Base-by-base conservation (phyloP, 2,329 filamentous ascomycete genomes). In the Periconia macrospinosa region DNA sequence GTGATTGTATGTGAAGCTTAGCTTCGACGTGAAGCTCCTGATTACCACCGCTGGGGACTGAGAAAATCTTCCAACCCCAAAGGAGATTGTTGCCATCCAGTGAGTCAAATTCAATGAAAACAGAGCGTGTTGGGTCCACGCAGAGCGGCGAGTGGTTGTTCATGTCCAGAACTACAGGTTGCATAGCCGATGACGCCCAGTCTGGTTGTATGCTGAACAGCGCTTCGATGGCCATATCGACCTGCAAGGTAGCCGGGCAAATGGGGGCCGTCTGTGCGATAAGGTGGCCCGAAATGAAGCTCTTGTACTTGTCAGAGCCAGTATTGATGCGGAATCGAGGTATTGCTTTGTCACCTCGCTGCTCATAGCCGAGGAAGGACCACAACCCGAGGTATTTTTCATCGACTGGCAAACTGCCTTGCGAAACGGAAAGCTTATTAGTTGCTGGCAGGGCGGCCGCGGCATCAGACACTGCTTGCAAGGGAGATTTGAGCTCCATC, bases 311-410 rank as follows among this genome's bases (percentile, higher is more conserved):
- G 0, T 68, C 49, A 0, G 56, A 65, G 2, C 37, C 51, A 0
- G 76, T 78, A 55, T 79, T 77, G 63, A 82, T 66, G 0, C 68
- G 68, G 69, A 81, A 81, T 0, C 70, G 64, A n/a, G n/a, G n/a
- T n/a, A n/a, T n/a, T n/a, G n/a, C n/a, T n/a, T n/a, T n/a, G 0
- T 71, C 69, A 2, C 46, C 47, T 6, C 44, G 46, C 17, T 57
- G 50, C 20, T 58, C 50, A 45, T 53, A 60, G 17, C 51, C 41
- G 1, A 49, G 13, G 35, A 59, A 59, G 7, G 61, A 68, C 19
- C 53, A 66, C 1, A 73, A 58, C 23, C 56, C 62, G 9, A 62
- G 57, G 6, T 60, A 47, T 6, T 55, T 49, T n/a, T 20, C 30
- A 9, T n/a, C 37, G 8, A 43, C 20, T 17, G 45, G 27, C 6